Base-by-base conservation (phyloP, 2,329 filamentous ascomycete species). In the Ophiostoma pallidulum region DNA sequence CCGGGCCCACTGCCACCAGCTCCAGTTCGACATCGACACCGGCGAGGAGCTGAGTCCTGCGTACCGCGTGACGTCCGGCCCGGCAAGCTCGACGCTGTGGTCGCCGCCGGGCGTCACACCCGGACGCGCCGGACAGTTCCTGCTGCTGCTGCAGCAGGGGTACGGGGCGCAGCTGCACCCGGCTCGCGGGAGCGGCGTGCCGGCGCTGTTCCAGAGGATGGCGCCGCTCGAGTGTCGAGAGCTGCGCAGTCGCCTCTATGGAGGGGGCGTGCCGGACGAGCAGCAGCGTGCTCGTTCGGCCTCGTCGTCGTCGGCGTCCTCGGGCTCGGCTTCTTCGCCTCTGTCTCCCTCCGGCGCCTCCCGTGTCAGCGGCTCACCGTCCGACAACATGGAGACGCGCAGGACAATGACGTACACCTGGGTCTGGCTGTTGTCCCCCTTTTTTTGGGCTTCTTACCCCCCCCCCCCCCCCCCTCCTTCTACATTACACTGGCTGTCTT, bases 191-290 rank as follows among this genome's bases (percentile, higher is more conserved):
- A 52, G 57, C n/a, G 45, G 35, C 12, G 36, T 51, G 45, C 26
- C 49, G 4, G 39, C 42, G 2, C 48, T 58, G 18, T 65, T 60
- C 37, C 52, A 52, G 13, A 60, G 58, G 40, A 67, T 66, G 64
- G 57, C 57, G 12, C 63, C 63, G 1, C 40, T 52, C 5, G 54
- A 53, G 2, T 59, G 52, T 13, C 50, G 54, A 26, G 50, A 54
- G 14, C 45, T 62, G 8, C 58, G 54, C 18, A 44, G 51, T 10
- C 46, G 50, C 13, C 10, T 53, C 8, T 58, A 57, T 19, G 55
- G 55, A n/a, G n/a, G n/a, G 1, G 28, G 31, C 3, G 8, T 14
- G 14, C 29, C 35, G 14, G 14, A 29, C 8, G 42, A 32, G 14
- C 9, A 8, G 16, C 10, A 31, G 6, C 32, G 19, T 10, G 19